phyloP scores from a whole-genome alignment of 139 green algal genomes.

The Mesostigma viride region DNA sequence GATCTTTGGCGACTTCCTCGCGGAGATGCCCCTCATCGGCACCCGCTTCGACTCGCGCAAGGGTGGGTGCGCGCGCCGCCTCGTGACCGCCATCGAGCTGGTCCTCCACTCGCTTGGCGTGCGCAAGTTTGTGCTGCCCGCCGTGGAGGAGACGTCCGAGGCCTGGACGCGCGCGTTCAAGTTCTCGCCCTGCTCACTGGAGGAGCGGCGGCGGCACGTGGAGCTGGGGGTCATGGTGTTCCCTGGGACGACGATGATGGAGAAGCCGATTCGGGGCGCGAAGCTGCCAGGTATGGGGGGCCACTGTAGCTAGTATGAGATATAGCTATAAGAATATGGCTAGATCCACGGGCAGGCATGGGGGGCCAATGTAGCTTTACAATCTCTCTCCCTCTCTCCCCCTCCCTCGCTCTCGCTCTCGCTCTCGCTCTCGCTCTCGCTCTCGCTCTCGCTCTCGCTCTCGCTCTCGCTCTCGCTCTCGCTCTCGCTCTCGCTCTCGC shows the following conservation, averaged over 20 bases:
- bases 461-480: background rate
- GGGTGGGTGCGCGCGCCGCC: constrained; percentile 30
- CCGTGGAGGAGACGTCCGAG: constrained; percentile 18
- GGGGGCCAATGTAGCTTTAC: background rate
- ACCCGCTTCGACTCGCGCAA: constrained; percentile 31
- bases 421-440: background rate
- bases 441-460: background rate
- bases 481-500: background rate
- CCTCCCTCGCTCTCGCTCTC: background rate
- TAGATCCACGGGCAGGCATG: background rate
- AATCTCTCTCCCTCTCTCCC: background rate
- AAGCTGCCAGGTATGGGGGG: background rate
- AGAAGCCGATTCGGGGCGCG: constrained; percentile 20
- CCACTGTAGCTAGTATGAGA: background rate
- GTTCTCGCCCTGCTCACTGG: constrained; percentile 15
- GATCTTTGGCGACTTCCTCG: constrained; percentile 28
- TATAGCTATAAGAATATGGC: background rate
- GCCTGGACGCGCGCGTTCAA: constrained; percentile 29
- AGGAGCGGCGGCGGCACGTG: constrained; percentile 6
- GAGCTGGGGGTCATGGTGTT: constrained; percentile 30
- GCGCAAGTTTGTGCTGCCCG: constrained; percentile 30
- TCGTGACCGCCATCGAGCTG: constrained; percentile 26
- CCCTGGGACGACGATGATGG: constrained; percentile 23
- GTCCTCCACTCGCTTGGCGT: constrained; percentile 29
- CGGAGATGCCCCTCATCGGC: constrained; percentile 36